A percentile compares a stretch with the other conserved stretches of the same genome.
phyloP scores from a whole-genome alignment of 2,329 filamentous ascomycete genomes.

The Cladosporium velox region DNA sequence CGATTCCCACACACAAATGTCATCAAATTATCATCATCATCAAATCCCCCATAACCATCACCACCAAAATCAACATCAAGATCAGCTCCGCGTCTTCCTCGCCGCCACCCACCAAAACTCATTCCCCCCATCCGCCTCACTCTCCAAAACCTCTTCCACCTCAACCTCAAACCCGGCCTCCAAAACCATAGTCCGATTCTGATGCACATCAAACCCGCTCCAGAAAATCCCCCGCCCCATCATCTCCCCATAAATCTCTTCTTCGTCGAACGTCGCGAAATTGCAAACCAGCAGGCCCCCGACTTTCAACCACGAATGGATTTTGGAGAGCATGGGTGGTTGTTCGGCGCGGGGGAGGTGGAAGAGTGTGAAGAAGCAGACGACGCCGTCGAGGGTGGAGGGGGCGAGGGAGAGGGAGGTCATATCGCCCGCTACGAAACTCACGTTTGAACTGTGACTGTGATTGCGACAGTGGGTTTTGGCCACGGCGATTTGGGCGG shows the following conservation, averaged over 20 bases:
- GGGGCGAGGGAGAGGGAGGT: not conserved
- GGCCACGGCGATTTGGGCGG: constrained; percentile 26
- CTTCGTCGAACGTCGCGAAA: constrained; percentile 29
- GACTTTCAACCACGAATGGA: constrained; percentile 28
- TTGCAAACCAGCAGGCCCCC: constrained; percentile 30
- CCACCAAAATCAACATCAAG: not conserved
- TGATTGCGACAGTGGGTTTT: constrained; percentile 25
- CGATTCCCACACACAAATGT: too few relatives aligned
- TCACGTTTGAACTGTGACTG: not conserved
- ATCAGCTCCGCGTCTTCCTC: constrained; percentile 21
- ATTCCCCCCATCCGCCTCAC: constrained; percentile 29
- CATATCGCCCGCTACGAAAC: constrained; percentile 29
- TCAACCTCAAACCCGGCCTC: constrained; percentile 39
- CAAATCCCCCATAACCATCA: not conserved
- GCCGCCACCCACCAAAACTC: constrained; percentile 32
- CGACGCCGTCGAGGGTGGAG: constrained; percentile 22
- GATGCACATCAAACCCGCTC: constrained; percentile 36
- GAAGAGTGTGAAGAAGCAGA: constrained; percentile 31
- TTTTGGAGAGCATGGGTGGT: constrained; percentile 25
- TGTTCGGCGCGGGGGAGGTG: constrained; percentile 33
- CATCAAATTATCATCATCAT: not conserved
- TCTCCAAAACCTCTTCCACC: constrained; percentile 23
- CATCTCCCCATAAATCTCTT: constrained; percentile 32
- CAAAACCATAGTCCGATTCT: constrained; percentile 40
- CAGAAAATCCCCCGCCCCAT: constrained; percentile 34